Percentiles rank a stretch among this genome's conserved stretches.
Conservation (phyloP, 176 grass and related monocot genomes). For the Oryza coarctata region DNA sequence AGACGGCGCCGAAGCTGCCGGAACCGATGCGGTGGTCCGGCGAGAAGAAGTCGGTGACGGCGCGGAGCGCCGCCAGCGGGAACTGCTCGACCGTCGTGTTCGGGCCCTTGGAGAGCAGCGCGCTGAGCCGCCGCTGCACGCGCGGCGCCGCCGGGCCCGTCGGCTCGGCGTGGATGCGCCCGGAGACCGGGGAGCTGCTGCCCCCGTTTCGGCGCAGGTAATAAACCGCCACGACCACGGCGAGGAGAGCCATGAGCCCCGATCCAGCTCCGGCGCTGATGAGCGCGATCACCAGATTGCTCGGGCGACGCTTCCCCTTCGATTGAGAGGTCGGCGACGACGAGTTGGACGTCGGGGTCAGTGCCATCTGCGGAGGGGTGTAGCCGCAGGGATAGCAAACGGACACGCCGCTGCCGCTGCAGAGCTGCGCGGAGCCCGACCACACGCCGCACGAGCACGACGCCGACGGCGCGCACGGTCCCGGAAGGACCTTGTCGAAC, state of each 20-base stretch:
- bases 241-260: slow-evolving; percentile 10
- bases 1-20: slow-evolving; percentile 83
- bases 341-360: slow-evolving; percentile 18
- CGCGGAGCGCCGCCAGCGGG: slow-evolving; percentile 52
- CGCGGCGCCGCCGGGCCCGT: neutral
- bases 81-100: slow-evolving; percentile 87
- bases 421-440: slow-evolving; percentile 53
- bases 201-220: slow-evolving; percentile 19
- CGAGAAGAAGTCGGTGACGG: slow-evolving; percentile 54
- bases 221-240: neutral
- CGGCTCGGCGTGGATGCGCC: slow-evolving; percentile 58
- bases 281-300: slow-evolving; percentile 30
- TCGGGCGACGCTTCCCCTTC: slow-evolving; percentile 9
- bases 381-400: slow-evolving; percentile 70
- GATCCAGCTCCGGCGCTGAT: slow-evolving; percentile 38
- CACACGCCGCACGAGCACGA: slow-evolving; percentile 68
- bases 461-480: slow-evolving; percentile 48
- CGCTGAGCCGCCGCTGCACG: slow-evolving; percentile 52
- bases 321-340: slow-evolving; percentile 4
- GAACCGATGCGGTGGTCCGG: slow-evolving; percentile 70
- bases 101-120: slow-evolving; percentile 68
- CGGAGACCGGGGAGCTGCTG: slow-evolving; percentile 28
- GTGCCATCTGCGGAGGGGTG: slow-evolving; percentile 2
- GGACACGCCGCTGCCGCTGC: slow-evolving; percentile 5
- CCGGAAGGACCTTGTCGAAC: slow-evolving; percentile 72